Base-by-base conservation (phyloP, 2,329 filamentous ascomycete species). In the Ophiostoma himal-ulmi region DNA sequence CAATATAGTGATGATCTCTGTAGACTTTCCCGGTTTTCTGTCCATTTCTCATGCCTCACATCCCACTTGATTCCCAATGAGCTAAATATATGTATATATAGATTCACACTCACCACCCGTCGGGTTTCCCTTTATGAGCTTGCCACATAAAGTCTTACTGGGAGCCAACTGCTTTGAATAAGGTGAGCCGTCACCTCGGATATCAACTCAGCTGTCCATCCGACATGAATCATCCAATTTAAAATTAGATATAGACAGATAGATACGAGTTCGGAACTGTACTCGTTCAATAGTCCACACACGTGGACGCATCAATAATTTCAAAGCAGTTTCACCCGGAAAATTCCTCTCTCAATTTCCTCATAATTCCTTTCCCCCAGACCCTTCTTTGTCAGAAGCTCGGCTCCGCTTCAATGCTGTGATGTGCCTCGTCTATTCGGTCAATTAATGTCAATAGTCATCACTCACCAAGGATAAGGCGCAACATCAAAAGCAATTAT, bases 31-130 rank as follows among this genome's bases (percentile, higher is more conserved):
- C 52, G 22, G 52, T 57, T 57, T 57, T 57, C 52, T 57, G 52
- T 57, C 52, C 52, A n/a, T 57, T 57, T 57, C n/a, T 57, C 52
- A 57, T 57, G n/a, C 52, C 17, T 57, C 52, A 13, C 52, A 57
- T 57, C 22, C 52, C 52, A 57, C 52, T 57, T 57, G 44, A 48
- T 48, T 20, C 17, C 14, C 44, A 48, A 48, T 20, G 20, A 48
- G 8, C 44, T 20, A 17, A 48, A n/a, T 30, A n/a, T 8, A n/a
- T n/a, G 7, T 20, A 17, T 20, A 20, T 48, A 48, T 7, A 7
- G n/a, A 48, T 48, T 17, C 26, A 13, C 6, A 26, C 10, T 26
- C 10, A 57, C 3, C 22, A 57, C 11, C n/a, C 52, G 52, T 57
- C 22, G 52, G 52, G 52, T n/a, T 22, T 57, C 11, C 52, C 52